These are phyloP conservation scores for Zymoseptoria crescenta DNA, from an alignment of 2,329 filamentous ascomycete species.

Conservation along the genomic window DNA sequence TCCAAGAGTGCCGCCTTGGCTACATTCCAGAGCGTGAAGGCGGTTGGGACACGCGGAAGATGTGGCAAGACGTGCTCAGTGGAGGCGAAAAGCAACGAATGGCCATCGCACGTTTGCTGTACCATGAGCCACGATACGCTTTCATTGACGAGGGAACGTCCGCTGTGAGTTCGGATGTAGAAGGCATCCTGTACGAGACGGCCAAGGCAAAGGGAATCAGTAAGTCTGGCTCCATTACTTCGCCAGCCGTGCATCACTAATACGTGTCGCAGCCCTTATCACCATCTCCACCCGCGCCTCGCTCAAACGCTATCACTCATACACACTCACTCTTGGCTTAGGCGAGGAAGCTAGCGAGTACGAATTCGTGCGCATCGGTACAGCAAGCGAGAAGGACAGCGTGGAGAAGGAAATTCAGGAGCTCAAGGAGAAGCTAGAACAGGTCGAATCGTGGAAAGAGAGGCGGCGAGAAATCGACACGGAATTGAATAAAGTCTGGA, in stretches of 20 bases:
- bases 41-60: slow-evolving; percentile 92
- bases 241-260: not conserved
- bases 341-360: slow-evolving; percentile 78
- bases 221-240: slow-evolving; percentile 41
- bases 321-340: slow-evolving; percentile 74
- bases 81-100: slow-evolving; percentile 97
- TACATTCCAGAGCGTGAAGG: slow-evolving; percentile 89
- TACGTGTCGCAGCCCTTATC: slow-evolving; percentile 58
- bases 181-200: slow-evolving; percentile 84
- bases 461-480: slow-evolving; percentile 72
- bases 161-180: slow-evolving; percentile 88
- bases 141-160: slow-evolving; percentile 95
- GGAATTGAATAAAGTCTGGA: slow-evolving; percentile 63
- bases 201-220: slow-evolving; percentile 91
- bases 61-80: slow-evolving; percentile 97
- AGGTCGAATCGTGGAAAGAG: slow-evolving; percentile 77
- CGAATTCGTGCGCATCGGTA: slow-evolving; percentile 90
- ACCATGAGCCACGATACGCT: slow-evolving; percentile 90
- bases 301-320: slow-evolving; percentile 91
- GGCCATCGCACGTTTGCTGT: slow-evolving; percentile 80
- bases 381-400: slow-evolving; percentile 82
- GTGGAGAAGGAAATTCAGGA: slow-evolving; percentile 88
- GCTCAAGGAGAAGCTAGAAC: slow-evolving; percentile 66
- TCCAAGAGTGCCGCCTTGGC: slow-evolving; percentile 77
- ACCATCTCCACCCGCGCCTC: slow-evolving; percentile 93